A percentile compares a stretch with the other conserved stretches of the same genome.
These are phyloP conservation scores for Debaryomyces psychrophilus DNA, from an alignment of 1,139 yeast genomes.

Conservation along the genomic window DNA sequence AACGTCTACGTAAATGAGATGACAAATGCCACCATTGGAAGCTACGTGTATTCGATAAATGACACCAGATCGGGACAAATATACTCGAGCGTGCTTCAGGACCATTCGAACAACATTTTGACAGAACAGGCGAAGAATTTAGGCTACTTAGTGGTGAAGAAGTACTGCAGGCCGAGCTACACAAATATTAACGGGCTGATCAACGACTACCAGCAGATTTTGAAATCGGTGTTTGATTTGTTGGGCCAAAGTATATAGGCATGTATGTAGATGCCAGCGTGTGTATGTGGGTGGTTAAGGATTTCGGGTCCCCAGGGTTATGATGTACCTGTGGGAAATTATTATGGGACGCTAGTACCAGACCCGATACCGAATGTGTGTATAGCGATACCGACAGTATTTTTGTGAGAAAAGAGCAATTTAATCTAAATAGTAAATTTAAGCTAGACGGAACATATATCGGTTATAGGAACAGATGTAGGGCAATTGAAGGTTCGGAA, in stretches of 20 bases:
- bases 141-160: slow-evolving; percentile 19
- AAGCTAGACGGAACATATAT: too few species aligned
- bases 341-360: too few species aligned
- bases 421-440: too few species aligned
- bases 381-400: too few species aligned
- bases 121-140: slow-evolving; percentile 15
- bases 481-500: too few species aligned
- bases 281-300: too few species aligned
- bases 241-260: slow-evolving; percentile 1
- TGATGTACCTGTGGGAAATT: too few species aligned
- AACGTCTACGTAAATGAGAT: slow-evolving; percentile 22
- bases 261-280: background rate
- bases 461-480: too few species aligned
- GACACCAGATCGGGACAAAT: slow-evolving; percentile 10
- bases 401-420: too few species aligned
- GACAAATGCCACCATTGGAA: slow-evolving; percentile 18
- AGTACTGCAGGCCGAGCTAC: slow-evolving; percentile 20
- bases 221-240: slow-evolving; percentile 2
- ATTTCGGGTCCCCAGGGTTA: too few species aligned
- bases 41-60: slow-evolving; percentile 22
- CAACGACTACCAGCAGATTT: background rate
- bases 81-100: slow-evolving; percentile 18
- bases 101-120: slow-evolving; percentile 13
- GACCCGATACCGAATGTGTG: too few species aligned
- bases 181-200: slow-evolving; percentile 20